Evolutionary conservation across 805 yeast species (phyloP).

Genomic region (Ogataea paraovalis): DNA sequence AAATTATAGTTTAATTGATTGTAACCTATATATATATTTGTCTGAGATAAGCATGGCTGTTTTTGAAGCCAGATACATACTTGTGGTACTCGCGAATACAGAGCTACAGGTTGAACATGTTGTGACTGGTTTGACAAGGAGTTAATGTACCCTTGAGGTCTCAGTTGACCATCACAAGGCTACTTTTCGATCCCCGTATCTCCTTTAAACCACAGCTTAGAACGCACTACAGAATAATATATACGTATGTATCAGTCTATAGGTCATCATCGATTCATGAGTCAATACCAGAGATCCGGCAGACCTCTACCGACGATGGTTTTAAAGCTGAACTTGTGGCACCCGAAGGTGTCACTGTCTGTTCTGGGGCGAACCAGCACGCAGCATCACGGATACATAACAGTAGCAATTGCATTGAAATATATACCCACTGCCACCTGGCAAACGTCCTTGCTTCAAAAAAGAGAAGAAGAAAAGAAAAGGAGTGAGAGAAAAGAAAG

Average conservation of each 20-base stretch:
- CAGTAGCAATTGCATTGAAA: not conserved
- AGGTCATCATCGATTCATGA: slow-evolving; percentile 99
- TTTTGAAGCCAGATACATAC: too few species aligned
- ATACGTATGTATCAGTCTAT: slow-evolving; percentile 64
- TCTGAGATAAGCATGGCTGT: too few species aligned
- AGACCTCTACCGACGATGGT: slow-evolving; percentile 98
- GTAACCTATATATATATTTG: too few species aligned
- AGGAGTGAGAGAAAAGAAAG: not conserved
- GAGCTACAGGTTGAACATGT: too few species aligned
- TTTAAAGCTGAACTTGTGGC: slow-evolving; percentile 64
- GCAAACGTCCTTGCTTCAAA: slow-evolving; percentile 5
- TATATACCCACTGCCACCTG: slow-evolving; percentile 13
- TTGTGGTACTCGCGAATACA: too few species aligned
- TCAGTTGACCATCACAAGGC: too few species aligned
- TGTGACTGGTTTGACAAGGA: too few species aligned
- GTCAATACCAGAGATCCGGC: slow-evolving; percentile 46
- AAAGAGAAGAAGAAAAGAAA: not conserved
- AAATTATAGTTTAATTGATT: too few species aligned
- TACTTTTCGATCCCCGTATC: too few species aligned
- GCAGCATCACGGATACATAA: slow-evolving; percentile 15
- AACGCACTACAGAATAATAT: too few species aligned
- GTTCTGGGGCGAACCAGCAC: slow-evolving; percentile 21
- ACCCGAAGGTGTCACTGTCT: not conserved
- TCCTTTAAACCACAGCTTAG: too few species aligned
- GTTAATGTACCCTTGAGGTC: too few species aligned